phyloP scores from a whole-genome alignment of 192 early-diverging fungal species.

The Gaertneriomyces semiglobifer region DNA sequence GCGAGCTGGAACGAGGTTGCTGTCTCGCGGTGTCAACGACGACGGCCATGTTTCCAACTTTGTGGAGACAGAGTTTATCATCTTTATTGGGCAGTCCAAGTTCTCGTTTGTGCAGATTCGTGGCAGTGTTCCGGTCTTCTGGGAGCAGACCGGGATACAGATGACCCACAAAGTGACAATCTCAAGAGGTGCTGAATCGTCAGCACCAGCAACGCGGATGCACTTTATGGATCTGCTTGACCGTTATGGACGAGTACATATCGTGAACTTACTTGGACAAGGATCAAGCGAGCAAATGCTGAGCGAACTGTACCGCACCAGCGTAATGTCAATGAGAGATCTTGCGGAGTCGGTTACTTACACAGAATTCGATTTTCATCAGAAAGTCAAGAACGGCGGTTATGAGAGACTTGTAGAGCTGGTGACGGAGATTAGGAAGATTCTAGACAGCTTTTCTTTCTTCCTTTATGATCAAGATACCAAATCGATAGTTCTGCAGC shows the following conservation, averaged over 20 bases:
- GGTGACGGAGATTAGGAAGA: slow-evolving; percentile 47
- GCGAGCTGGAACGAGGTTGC: slow-evolving; percentile 85
- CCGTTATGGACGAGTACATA: slow-evolving; percentile 71
- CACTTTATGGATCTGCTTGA: slow-evolving; percentile 67
- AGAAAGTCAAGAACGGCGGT: slow-evolving; percentile 70
- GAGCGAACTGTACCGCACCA: slow-evolving; percentile 59
- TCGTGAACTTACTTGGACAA: slow-evolving; percentile 73
- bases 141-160: slow-evolving; percentile 92
- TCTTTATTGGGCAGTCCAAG: slow-evolving; percentile 50
- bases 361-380: slow-evolving; percentile 81
- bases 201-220: slow-evolving; percentile 70
- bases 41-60: slow-evolving; percentile 97
- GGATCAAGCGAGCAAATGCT: slow-evolving; percentile 67
- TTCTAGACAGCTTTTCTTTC: slow-evolving; percentile 62
- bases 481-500: slow-evolving; percentile 56
- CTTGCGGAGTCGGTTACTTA: slow-evolving; percentile 53
- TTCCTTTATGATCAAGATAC: slow-evolving; percentile 64
- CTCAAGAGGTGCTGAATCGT: slow-evolving; percentile 74
- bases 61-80: slow-evolving; percentile 85
- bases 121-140: slow-evolving; percentile 90
- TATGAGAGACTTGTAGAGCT: slow-evolving; percentile 70
- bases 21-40: slow-evolving; percentile 94
- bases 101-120: slow-evolving; percentile 82
- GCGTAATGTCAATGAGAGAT: slow-evolving; percentile 34
- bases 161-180: slow-evolving; percentile 79